Evolutionary conservation across 2,329 filamentous ascomycete species (phyloP).

Genomic region (Botrytis squamosa): DNA sequence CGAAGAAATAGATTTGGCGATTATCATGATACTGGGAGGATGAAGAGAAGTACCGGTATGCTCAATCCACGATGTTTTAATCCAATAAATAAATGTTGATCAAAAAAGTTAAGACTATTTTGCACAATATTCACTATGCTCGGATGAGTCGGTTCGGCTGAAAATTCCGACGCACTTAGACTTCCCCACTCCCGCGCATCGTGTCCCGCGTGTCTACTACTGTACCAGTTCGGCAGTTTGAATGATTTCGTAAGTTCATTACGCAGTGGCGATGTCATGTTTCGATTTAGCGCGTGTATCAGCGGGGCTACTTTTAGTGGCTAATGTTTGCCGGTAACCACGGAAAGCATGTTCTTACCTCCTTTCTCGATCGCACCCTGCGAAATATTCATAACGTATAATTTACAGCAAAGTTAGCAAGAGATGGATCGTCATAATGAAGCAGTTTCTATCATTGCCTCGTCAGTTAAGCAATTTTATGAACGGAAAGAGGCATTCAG

Average conservation of each 20-base stretch:
- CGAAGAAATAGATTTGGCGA: too few relatives aligned
- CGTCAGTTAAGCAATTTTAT: constrained; percentile 28
- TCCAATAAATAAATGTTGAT: not conserved
- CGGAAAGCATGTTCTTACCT: not conserved
- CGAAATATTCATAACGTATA: not conserved
- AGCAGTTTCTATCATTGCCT: constrained; percentile 29
- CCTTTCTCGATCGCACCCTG: not conserved
- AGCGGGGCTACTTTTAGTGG: not conserved
- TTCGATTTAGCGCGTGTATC: not conserved
- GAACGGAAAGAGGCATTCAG: constrained; percentile 42
- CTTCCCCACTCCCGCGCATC: not conserved
- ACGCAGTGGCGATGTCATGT: not conserved
- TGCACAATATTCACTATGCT: not conserved
- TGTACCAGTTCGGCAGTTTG: not conserved
- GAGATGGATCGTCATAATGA: constrained; percentile 30
- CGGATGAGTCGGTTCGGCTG: not conserved
- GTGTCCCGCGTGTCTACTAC: not conserved
- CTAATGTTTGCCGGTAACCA: not conserved
- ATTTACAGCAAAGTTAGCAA: not conserved
- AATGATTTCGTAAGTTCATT: not conserved
- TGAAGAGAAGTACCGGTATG: too few relatives aligned
- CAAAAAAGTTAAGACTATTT: not conserved
- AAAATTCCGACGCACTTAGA: not conserved
- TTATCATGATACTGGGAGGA: too few relatives aligned
- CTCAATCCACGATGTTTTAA: not conserved